These are phyloP conservation scores for Corchorus olitorius DNA, from an alignment of 345 rosid genomes.

Conservation along the genomic window DNA sequence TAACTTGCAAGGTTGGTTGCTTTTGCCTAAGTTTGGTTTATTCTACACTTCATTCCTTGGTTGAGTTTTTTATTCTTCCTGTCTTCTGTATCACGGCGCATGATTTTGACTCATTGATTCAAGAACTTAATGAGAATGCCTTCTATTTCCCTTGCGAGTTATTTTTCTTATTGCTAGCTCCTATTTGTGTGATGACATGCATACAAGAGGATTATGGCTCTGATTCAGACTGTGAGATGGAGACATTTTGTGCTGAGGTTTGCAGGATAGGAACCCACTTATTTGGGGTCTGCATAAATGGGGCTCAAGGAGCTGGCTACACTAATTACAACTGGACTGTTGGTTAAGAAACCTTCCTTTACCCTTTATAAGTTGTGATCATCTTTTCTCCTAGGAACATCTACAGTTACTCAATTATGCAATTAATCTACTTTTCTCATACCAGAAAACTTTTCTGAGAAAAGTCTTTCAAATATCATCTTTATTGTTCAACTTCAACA, in stretches of 20 bases:
- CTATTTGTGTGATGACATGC: constrained; percentile 9
- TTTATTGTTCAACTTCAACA: too few species aligned
- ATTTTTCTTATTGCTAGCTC: neutral
- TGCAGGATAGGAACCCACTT: constrained; percentile 75
- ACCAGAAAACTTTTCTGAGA: too few species aligned
- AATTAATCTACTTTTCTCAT: constrained; percentile 29
- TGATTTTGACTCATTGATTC: neutral
- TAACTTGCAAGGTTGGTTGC: constrained; percentile 69
- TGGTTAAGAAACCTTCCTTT: constrained; percentile 58
- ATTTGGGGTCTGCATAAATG: constrained; percentile 67
- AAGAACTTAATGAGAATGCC: neutral
- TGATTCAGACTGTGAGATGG: constrained; percentile 53
- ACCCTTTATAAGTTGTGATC: constrained; percentile 20
- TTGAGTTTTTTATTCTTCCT: neutral
- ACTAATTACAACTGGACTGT: constrained; percentile 68
- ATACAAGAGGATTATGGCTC: constrained; percentile 71
- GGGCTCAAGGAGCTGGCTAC: constrained; percentile 57
- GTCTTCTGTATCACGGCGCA: neutral
- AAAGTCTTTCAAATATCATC: too few species aligned
- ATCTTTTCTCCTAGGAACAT: neutral
- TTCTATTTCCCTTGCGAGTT: neutral
- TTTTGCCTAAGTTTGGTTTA: neutral
- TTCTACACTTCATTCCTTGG: neutral
- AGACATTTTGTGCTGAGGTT: constrained; percentile 49
- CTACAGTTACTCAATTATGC: neutral